A percentile compares a stretch with the other conserved stretches of the same genome.
phyloP scores from a whole-genome alignment of 2,329 filamentous ascomycete genomes.

The Stemphylium beticola region DNA sequence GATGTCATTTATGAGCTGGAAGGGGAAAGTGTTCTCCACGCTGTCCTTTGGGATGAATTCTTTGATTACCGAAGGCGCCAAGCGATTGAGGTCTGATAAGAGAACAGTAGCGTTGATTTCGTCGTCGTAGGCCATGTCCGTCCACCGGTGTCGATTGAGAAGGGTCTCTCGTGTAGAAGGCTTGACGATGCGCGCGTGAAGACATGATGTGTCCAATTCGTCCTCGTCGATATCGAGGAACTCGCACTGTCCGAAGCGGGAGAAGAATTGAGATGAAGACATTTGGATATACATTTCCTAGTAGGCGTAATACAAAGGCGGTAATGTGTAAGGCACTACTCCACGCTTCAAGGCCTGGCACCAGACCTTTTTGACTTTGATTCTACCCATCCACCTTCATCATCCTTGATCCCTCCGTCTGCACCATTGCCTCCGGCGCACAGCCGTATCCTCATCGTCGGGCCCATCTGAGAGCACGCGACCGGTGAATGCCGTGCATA shows the following conservation, averaged over 20 bases:
- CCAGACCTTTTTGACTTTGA: slow-evolving; percentile 14
- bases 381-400: slow-evolving; percentile 4
- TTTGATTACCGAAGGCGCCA: slow-evolving; percentile 41
- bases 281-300: slow-evolving; percentile 25
- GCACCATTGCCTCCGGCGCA: slow-evolving; percentile 22
- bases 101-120: slow-evolving; percentile 31
- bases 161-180: slow-evolving; percentile 25
- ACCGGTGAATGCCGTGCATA: slow-evolving; percentile 23
- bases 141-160: slow-evolving; percentile 22
- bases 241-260: slow-evolving; percentile 33
- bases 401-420: slow-evolving; percentile 20
- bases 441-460: slow-evolving; percentile 21
- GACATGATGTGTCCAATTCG: slow-evolving; percentile 38
- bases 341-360: slow-evolving; percentile 12
- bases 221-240: slow-evolving; percentile 40
- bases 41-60: slow-evolving; percentile 36
- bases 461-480: slow-evolving; percentile 14
- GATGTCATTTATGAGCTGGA: slow-evolving; percentile 50
- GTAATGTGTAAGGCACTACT: background rate
- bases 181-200: slow-evolving; percentile 33
- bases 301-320: background rate
- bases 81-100: slow-evolving; percentile 31
- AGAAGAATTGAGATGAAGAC: slow-evolving; percentile 23
- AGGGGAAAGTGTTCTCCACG: slow-evolving; percentile 30
- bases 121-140: slow-evolving; percentile 5